Base-by-base conservation (phyloP, 257 asterid species). In the Scutellaria barbata region DNA sequence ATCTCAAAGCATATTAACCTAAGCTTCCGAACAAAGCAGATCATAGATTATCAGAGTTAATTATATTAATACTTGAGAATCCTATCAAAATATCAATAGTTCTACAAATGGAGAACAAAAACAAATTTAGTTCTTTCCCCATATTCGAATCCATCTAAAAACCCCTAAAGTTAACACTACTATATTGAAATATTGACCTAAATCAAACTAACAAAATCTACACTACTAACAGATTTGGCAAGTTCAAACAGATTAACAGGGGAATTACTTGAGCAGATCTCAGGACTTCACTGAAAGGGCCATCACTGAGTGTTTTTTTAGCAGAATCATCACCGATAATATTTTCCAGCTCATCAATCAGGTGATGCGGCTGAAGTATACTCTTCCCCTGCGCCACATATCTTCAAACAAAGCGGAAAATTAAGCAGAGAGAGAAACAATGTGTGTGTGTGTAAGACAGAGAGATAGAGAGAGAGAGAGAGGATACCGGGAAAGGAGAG, bases 331-430 rank as follows among this genome's bases (percentile, higher is more conserved):
- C 88, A 20, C 87, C 84, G 12, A 82, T 51, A 6, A 84, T 52
- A 75, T 79, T 90, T 12, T 95, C 96, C 39, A 95, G 82, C 75
- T 95, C 98, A 77, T 95, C 98, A 55, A 95, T 70, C 81, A 95
- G 81, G 74, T 77, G 80, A 79, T 92, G 99, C 18, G 99, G 90
- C 77, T 95, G 99, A 80, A 95, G 72, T 63, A 95, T 83, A 69
- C 98, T 79, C 84, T 95, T 95, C 84, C 99, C 99, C 88, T 92
- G 98, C 11, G 87, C 95, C 82, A 90, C 96, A 66, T 87, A 95
- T 72, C 99, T 95, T 75, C 72, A 73, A 65, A 69, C 46, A 55
- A 30, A 74, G 47, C 0, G 59, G 41, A 48, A 48, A 42, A 10
- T 43, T 3, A 40, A 52, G n/a, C 8, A 41, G 25, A 56, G 43